phyloP scores from a whole-genome alignment of 768 basidiomycete genomes.

The Trametes cubensis region DNA sequence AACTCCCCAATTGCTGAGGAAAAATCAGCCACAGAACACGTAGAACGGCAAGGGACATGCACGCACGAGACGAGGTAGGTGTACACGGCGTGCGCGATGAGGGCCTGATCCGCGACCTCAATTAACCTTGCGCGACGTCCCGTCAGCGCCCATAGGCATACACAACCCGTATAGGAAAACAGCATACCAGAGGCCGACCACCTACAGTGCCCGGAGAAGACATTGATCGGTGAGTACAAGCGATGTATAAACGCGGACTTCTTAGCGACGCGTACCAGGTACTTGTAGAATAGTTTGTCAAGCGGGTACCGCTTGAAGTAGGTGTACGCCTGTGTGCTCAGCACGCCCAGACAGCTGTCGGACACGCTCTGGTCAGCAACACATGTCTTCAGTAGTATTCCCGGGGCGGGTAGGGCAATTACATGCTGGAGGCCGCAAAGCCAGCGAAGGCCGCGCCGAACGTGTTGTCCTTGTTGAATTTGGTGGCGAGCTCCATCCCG shows the following conservation, averaged over 20 bases:
- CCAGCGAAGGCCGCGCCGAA: conserved; percentile 65
- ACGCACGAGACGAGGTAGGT: conserved; percentile 58
- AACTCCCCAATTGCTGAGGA: conserved; percentile 32
- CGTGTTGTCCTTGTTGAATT: conserved; percentile 44
- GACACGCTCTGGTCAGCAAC: conserved; percentile 21
- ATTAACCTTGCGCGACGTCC: conserved; percentile 41
- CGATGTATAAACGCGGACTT: not conserved
- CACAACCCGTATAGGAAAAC: not conserved
- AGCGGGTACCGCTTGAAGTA: conserved; percentile 59
- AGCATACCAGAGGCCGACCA: conserved; percentile 37
- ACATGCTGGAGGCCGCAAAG: conserved; percentile 51
- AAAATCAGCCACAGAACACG: not conserved
- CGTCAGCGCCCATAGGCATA: conserved; percentile 1
- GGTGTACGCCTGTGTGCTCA: conserved; percentile 54
- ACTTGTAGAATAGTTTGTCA: conserved; percentile 55
- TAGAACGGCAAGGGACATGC: not conserved
- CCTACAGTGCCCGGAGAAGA: conserved; percentile 30
- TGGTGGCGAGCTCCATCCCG: conserved; percentile 9
- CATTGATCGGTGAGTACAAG: conserved; percentile 1
- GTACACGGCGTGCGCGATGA: conserved; percentile 57
- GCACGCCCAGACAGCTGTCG: conserved; percentile 53
- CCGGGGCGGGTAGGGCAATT: conserved; percentile 13
- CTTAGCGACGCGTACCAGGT: conserved; percentile 44
- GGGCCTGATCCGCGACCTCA: conserved; percentile 50
- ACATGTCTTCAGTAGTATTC: not conserved